Percentiles rank a stretch among this genome's conserved stretches.
These are phyloP conservation scores for Tuber indicum DNA, from an alignment of 495 filamentous ascomycete species.

Conservation along the genomic window DNA sequence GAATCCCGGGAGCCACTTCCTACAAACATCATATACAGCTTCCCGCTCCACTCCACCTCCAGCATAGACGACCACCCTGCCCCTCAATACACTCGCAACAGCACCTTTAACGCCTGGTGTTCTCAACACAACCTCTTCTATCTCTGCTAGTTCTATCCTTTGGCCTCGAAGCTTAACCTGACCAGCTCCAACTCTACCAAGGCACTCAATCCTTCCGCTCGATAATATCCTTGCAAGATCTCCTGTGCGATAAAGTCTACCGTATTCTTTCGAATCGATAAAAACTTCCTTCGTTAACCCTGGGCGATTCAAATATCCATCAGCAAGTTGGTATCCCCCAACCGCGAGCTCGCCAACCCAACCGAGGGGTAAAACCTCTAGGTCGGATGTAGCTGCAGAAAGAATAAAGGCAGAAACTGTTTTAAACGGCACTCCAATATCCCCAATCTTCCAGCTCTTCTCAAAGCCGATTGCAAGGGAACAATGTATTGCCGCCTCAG, in stretches of 20 bases:
- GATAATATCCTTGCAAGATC: slow-evolving; percentile 66
- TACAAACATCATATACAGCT: slow-evolving; percentile 54
- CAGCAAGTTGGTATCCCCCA: slow-evolving; percentile 70
- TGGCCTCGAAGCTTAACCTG: slow-evolving; percentile 81
- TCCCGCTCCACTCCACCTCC: slow-evolving; percentile 45
- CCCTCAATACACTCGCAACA: slow-evolving; percentile 55
- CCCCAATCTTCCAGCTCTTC: slow-evolving; percentile 50
- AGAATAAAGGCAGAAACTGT: slow-evolving; percentile 72
- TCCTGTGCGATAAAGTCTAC: slow-evolving; percentile 72
- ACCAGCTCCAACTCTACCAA: slow-evolving; percentile 68
- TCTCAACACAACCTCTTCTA: slow-evolving; percentile 62
- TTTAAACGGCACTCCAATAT: slow-evolving; percentile 65
- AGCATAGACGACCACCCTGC: slow-evolving; percentile 62
- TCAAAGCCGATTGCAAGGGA: slow-evolving; percentile 51
- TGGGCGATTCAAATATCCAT: slow-evolving; percentile 73
- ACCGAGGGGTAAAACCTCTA: slow-evolving; percentile 57
- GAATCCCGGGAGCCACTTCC: slow-evolving; percentile 63
- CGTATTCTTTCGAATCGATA: slow-evolving; percentile 44
- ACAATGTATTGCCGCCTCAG: slow-evolving; percentile 76
- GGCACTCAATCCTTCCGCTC: slow-evolving; percentile 68
- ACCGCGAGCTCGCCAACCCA: slow-evolving; percentile 74
- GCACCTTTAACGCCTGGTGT: slow-evolving; percentile 51
- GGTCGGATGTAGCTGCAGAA: slow-evolving; percentile 37
- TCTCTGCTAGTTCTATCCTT: slow-evolving; percentile 73
- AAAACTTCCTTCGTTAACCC: slow-evolving; percentile 71